Conservation (phyloP, 2,329 filamentous ascomycete species). For the Epichloe aotearoae region DNA sequence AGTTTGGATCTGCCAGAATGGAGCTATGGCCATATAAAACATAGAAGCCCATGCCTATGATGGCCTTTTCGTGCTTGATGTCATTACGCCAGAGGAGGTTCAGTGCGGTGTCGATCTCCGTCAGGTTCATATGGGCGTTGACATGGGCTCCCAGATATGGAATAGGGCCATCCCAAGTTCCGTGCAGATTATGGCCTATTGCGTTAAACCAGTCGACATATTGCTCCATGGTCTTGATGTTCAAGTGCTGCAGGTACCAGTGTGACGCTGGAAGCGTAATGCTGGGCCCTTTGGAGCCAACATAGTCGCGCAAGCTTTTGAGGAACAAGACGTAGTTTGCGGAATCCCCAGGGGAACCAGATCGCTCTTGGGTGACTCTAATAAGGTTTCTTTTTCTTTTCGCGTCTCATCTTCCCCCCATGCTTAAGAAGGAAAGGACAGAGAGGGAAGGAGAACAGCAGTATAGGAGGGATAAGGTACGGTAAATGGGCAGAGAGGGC, state of each 20-base stretch:
- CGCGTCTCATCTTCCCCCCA: no score
- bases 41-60: constrained; percentile 34
- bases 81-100: constrained; percentile 35
- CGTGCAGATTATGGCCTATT: constrained; percentile 33
- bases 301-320: constrained; percentile 7
- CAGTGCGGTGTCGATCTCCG: constrained; percentile 29
- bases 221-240: constrained; percentile 7
- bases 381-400: no score
- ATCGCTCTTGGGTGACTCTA: constrained; percentile 10
- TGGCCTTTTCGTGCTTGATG: constrained; percentile 27
- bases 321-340: constrained; percentile 13
- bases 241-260: constrained; percentile 8
- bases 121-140: constrained; percentile 31
- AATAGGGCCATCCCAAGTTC: constrained; percentile 25
- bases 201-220: constrained; percentile 29
- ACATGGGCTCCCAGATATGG: constrained; percentile 12
- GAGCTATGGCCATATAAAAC: constrained; percentile 23
- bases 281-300: constrained; percentile 5
- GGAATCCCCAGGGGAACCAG: constrained; percentile 13
- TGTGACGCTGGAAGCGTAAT: constrained; percentile 6
- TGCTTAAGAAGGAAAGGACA: no score
- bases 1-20: constrained; percentile 13
- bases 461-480: no score
- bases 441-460: no score
- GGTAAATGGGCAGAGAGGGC: no score